Evolutionary conservation across 768 basidiomycete species (phyloP).

Genomic region (Boletus rex-veris): DNA sequence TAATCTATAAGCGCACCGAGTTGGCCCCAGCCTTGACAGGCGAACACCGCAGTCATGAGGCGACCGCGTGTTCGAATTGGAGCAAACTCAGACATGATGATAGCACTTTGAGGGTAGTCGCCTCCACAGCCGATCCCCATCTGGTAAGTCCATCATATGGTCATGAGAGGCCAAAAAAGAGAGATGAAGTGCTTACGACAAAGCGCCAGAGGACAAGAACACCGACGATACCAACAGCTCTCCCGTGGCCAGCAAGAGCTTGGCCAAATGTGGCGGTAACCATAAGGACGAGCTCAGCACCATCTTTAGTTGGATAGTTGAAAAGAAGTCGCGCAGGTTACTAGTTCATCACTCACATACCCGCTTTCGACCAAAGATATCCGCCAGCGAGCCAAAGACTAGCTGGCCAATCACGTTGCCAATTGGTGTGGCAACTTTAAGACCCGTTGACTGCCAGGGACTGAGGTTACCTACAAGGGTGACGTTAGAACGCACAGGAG

Average conservation of each 20-base stretch:
- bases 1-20: conserved; percentile 45
- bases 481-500: neutral
- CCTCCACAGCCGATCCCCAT: conserved; percentile 85
- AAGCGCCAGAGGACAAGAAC: conserved; percentile 82
- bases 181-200: conserved; percentile 39
- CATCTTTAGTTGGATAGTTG: conserved; percentile 33
- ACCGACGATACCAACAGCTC: conserved; percentile 62
- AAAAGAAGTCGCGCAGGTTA: neutral
- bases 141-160: conserved; percentile 25
- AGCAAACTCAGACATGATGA: conserved; percentile 89
- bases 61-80: conserved; percentile 72
- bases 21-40: conserved; percentile 88
- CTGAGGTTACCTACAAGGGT: conserved; percentile 31
- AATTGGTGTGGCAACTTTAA: conserved; percentile 74
- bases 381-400: conserved; percentile 74
- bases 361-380: conserved; percentile 67
- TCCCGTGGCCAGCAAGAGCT: conserved; percentile 61
- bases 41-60: conserved; percentile 86
- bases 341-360: conserved; percentile 58
- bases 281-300: conserved; percentile 65
- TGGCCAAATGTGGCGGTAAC: conserved; percentile 76
- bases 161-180: neutral
- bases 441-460: conserved; percentile 65
- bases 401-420: conserved; percentile 73
- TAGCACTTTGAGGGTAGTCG: conserved; percentile 78